Evolutionary conservation across 169 alveolate genomes (phyloP).

Genomic region (Plasmodium ovale): DNA sequence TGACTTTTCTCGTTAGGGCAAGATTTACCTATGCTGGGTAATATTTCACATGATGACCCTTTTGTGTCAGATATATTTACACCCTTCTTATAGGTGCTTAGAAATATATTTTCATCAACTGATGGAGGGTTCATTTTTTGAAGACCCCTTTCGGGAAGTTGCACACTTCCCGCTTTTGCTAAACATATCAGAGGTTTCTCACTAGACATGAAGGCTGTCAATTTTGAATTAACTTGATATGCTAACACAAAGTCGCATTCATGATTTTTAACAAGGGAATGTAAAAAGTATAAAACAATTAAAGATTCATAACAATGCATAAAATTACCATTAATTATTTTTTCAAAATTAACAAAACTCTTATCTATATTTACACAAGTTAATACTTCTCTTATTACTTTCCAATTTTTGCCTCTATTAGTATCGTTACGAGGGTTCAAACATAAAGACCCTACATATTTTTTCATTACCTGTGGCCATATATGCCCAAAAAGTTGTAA

Average conservation of each 20-base stretch:
- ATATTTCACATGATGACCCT: too few relatives aligned
- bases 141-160: constrained; percentile 48
- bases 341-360: constrained; percentile 30
- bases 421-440: background rate
- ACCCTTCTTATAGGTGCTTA: too few relatives aligned
- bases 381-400: constrained; percentile 46
- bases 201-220: constrained; percentile 78
- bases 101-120: too few relatives aligned
- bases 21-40: too few relatives aligned
- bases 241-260: constrained; percentile 79
- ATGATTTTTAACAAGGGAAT: constrained; percentile 73
- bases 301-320: constrained; percentile 75
- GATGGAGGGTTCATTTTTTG: too few relatives aligned
- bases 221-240: constrained; percentile 47
- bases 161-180: constrained; percentile 74
- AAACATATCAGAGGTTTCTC: constrained; percentile 78
- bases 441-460: background rate
- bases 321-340: constrained; percentile 27
- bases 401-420: constrained; percentile 72
- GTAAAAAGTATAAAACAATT: constrained; percentile 75
- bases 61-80: too few relatives aligned
- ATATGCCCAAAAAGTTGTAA: constrained; percentile 60
- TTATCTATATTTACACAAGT: constrained; percentile 54
- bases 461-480: constrained; percentile 77
- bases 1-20: too few relatives aligned